Evolutionary conservation across 2,329 filamentous ascomycete genomes (phyloP).

Genomic region (Tolypocladium paradoxum): DNA sequence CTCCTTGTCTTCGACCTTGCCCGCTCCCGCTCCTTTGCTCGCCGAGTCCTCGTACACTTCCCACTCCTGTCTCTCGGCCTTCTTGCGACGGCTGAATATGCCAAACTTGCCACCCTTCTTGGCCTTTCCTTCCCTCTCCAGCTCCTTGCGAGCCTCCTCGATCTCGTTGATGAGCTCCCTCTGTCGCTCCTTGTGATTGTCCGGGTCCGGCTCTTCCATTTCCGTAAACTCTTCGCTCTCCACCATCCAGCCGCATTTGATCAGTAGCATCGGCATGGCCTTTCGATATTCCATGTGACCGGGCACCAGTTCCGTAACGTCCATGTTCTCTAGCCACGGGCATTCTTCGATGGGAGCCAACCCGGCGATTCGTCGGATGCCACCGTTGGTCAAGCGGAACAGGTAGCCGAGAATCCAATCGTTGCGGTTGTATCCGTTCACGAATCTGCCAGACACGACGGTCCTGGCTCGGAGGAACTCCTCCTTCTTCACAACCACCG

Average conservation of each 20-base stretch:
- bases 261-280: slow-evolving; percentile 79
- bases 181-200: slow-evolving; percentile 79
- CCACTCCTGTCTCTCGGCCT: slow-evolving; percentile 76
- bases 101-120: slow-evolving; percentile 49
- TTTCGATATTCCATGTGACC: slow-evolving; percentile 96
- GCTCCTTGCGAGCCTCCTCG: slow-evolving; percentile 79
- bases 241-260: slow-evolving; percentile 82
- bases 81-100: slow-evolving; percentile 76
- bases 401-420: slow-evolving; percentile 98
- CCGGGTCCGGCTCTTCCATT: slow-evolving; percentile 94
- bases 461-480: slow-evolving; percentile 73
- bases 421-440: slow-evolving; percentile 88
- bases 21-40: slow-evolving; percentile 22
- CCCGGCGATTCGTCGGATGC: slow-evolving; percentile 80
- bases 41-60: slow-evolving; percentile 75
- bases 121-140: slow-evolving; percentile 69
- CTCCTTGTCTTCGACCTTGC: slow-evolving; percentile 26
- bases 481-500: slow-evolving; percentile 82
- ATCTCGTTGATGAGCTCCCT: slow-evolving; percentile 93
- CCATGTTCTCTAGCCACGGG: slow-evolving; percentile 78
- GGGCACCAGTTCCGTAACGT: slow-evolving; percentile 74
- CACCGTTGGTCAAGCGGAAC: slow-evolving; percentile 87
- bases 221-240: slow-evolving; percentile 91
- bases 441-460: slow-evolving; percentile 84
- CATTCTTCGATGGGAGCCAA: slow-evolving; percentile 65